Conservation (phyloP, 257 asterid species). For the Fraxinus americana region DNA sequence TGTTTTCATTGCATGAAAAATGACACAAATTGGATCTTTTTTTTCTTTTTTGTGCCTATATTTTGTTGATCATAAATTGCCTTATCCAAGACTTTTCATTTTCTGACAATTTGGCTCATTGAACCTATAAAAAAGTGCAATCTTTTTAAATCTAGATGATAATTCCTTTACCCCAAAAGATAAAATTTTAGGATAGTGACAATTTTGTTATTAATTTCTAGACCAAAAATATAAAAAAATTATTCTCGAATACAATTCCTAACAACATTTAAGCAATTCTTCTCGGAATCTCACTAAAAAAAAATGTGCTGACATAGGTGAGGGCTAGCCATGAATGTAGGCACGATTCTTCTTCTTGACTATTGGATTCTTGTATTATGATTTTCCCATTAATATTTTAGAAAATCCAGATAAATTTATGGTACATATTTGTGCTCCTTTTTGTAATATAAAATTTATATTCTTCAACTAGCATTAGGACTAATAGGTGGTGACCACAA, state of each 20-base stretch:
- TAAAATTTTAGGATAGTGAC: conserved; percentile 9
- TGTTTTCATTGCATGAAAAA: conserved; percentile 13
- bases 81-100: conserved; percentile 21
- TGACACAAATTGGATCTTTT: neutral
- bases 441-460: neutral
- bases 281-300: neutral
- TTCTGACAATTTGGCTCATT: conserved; percentile 21
- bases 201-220: neutral
- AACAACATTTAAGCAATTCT: neutral
- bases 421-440: neutral
- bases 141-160: neutral
- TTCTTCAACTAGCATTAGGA: neutral
- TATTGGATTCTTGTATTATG: neutral
- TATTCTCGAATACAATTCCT: neutral
- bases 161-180: conserved; percentile 8
- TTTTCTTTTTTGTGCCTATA: conserved; percentile 4
- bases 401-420: neutral
- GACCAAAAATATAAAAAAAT: neutral
- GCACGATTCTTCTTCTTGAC: neutral
- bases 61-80: neutral
- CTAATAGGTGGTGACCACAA: neutral
- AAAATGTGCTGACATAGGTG: neutral
- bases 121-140: conserved; percentile 7
- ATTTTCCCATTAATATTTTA: neutral
- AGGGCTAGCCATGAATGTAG: neutral